These are phyloP conservation scores for Neophaeococcomyces aloes DNA, from an alignment of 2,329 filamentous ascomycete species.

Conservation along the genomic window DNA sequence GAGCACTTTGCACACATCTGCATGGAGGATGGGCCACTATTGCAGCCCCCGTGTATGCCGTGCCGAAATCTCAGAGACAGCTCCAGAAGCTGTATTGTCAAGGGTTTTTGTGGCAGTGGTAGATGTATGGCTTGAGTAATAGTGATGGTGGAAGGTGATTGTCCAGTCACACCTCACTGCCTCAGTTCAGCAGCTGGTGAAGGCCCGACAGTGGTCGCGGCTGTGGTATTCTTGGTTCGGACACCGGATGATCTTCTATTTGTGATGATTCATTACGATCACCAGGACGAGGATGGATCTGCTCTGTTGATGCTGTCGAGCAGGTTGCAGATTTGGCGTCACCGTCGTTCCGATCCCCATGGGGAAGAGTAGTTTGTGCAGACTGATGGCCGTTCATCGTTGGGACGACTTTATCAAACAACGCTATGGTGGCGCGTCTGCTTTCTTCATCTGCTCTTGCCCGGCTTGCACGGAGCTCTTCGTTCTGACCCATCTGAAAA, in stretches of 20 bases:
- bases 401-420: neutral
- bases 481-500: constrained; percentile 1
- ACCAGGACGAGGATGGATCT: neutral
- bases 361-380: too few relatives aligned
- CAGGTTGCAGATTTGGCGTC: neutral
- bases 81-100: too few relatives aligned
- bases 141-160: too few relatives aligned
- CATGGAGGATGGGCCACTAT: too few relatives aligned
- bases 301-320: constrained; percentile 1
- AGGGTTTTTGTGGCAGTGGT: too few relatives aligned
- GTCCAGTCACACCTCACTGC: neutral
- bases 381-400: too few relatives aligned
- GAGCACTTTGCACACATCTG: too few relatives aligned
- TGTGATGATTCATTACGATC: neutral
- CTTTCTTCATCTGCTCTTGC: neutral
- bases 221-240: neutral
- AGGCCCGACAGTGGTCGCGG: neutral
- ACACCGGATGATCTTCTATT: neutral
- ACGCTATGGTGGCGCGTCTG: neutral
- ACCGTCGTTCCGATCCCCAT: neutral
- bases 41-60: too few relatives aligned
- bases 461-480: neutral
- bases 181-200: neutral
- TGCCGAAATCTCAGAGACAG: too few relatives aligned
- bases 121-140: too few relatives aligned